Evolutionary conservation across 2,329 filamentous ascomycete genomes (phyloP), one percentile per base, ranked within the genome.

Genomic region (Aspergillus glaucus): DNA sequence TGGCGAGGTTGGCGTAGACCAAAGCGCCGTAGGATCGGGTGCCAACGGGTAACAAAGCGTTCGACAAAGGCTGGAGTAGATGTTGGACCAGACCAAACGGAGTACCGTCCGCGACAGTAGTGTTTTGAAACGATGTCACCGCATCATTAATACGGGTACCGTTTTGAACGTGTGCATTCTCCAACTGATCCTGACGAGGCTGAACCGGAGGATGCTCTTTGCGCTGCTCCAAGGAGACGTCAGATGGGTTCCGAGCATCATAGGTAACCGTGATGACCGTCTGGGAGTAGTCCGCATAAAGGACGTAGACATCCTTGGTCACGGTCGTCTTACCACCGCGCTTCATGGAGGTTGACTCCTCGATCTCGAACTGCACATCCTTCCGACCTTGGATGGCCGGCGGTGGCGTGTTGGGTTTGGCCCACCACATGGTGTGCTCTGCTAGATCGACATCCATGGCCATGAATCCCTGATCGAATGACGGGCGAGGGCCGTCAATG

Each of bases 251-350:
- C 46, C 83, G 80, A 1, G 84, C 75, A 65, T 95, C 87, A 66
- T 86, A 97, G 45, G 79, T 84, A 15, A 85, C 87, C 0, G 85
- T 89, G 61, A 98, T 80, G 55, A 94, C 78, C 0, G 92, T 97
- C 66, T 97, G 93, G 15, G 91, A 96, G 68, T 98, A 98, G 71
- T 98, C 93, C 61, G 90, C 85, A 73, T 88, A 98, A 7, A 98
- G 73, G n/a, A 97, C 76, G 59, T 86, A 93, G 39, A 96, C 78
- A 51, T 91, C 84, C 56, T 91, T 91, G 6, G 85, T 87, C 17
- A 95, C 75, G 1, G 78, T 79, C 0, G 82, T 82, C 64, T 84
- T 85, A 22, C 87, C 84, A 24, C 85, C 85, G 12, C 84, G 80
- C 55, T 84, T 84, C 9, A 80, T 78, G 12, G 85, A 80, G 6